These are phyloP conservation scores for Phytophthora vignae DNA, from an alignment of 352 stramenopile species.

Conservation along the genomic window DNA sequence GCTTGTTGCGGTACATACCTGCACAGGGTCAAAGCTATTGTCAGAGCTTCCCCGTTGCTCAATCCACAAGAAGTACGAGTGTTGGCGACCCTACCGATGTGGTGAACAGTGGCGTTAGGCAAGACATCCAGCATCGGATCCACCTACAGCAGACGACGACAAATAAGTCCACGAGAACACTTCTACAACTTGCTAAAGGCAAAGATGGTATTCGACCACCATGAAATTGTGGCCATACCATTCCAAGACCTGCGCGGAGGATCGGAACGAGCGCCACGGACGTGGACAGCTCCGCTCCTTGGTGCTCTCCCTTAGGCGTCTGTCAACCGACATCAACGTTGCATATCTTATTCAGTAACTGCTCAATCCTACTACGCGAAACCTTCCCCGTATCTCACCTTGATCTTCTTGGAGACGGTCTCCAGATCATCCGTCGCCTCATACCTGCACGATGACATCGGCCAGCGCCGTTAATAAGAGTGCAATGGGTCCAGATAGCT, in stretches of 20 bases:
- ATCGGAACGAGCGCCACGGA: constrained; percentile 97
- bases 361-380: background rate
- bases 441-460: constrained; percentile 51
- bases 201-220: no score
- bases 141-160: constrained; percentile 72
- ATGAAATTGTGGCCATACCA: constrained; percentile 47
- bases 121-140: constrained; percentile 97
- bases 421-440: constrained; percentile 80
- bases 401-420: constrained; percentile 77
- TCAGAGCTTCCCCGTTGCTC: constrained; percentile 1
- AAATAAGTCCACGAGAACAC: background rate
- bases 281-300: constrained; percentile 91
- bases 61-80: constrained; percentile 15
- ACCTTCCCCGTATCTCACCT: constrained; percentile 35
- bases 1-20: constrained; percentile 93
- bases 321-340: constrained; percentile 18
- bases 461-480: constrained; percentile 1
- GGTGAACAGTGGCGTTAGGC: constrained; percentile 95
- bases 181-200: background rate
- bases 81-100: constrained; percentile 92
- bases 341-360: constrained; percentile 10
- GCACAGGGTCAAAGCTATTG: background rate
- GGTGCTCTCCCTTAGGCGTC: constrained; percentile 78
- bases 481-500: constrained; percentile 1
- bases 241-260: constrained; percentile 92